Conservation (phyloP, 345 rosid genomes). For the Diplotaxis tenuifolia region DNA sequence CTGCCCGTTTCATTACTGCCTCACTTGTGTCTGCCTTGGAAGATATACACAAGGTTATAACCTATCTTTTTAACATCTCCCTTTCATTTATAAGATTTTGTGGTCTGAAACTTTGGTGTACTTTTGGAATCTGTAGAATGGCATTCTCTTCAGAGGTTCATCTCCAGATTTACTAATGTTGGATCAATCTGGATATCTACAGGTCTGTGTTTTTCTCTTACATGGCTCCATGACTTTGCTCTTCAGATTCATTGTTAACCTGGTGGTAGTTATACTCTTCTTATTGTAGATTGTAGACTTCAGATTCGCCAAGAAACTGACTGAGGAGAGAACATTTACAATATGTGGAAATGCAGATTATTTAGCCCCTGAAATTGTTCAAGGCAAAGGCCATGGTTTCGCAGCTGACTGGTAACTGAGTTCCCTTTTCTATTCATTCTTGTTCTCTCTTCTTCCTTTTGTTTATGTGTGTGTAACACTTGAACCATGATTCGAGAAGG, state of each 20-base stretch:
- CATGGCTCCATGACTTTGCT: not conserved
- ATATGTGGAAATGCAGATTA: conserved; percentile 82
- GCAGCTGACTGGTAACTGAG: conserved; percentile 78
- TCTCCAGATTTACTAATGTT: conserved; percentile 83
- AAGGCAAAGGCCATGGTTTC: conserved; percentile 86
- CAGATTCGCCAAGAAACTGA: conserved; percentile 73
- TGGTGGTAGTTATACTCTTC: not conserved
- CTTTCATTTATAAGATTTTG: not conserved
- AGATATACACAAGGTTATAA: conserved; percentile 69
- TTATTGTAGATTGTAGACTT: conserved; percentile 71
- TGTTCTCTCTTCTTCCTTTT: not conserved
- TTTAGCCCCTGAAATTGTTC: conserved; percentile 85
- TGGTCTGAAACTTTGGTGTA: conserved; percentile 3
- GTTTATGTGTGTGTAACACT: not conserved
- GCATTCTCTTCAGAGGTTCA: conserved; percentile 80
- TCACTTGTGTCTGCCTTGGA: conserved; percentile 70
- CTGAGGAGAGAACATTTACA: conserved; percentile 74
- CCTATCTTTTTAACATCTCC: conserved; percentile 11
- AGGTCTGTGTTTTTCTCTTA: conserved; percentile 49
- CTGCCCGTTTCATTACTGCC: conserved; percentile 73
- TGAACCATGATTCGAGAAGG: conserved; percentile 40
- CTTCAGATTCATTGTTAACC: not conserved
- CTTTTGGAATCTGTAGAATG: conserved; percentile 52
- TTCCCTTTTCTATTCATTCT: not conserved
- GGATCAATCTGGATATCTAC: conserved; percentile 75